Evolutionary conservation across 2,329 filamentous ascomycete species (phyloP), one percentile per base, ranked within the genome.

Genomic region (Ophidiomyces ophidiicola): DNA sequence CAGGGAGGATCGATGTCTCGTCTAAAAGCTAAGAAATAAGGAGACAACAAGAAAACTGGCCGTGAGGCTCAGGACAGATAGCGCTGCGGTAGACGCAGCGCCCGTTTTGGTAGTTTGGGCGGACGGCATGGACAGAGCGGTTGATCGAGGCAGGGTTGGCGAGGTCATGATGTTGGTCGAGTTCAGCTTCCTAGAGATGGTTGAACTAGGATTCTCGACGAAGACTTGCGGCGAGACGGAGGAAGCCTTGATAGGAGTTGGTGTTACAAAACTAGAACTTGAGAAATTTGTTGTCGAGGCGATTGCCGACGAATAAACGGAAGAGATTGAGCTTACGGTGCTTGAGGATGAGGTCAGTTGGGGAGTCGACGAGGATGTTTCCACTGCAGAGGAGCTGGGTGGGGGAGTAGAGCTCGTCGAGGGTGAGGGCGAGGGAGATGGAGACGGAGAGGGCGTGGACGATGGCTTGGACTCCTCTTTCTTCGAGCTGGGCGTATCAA

Each of bases 341-440:
- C 36, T 42, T 20, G 45, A 43, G 11, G 41, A 41, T 8, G 48
- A 39, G 6, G 47, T 47, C n/a, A 41, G 40, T n/a, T 35, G 21
- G 10, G 35, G 26, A 19, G 41, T 43, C 10, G 46, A 48, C 20
- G 37, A 54, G 49, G 49, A 48, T 25, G 56, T 45, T 8, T 44
- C 41, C 14, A 40, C 28, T 26, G 42, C 21, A 10, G 47, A 37
- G 6, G 45, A 43, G 11, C 35, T 37, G 18, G 41, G 53, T 52
- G 38, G 50, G 44, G 38, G 52, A 33, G 30, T 46, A 38, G 29
- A 31, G 29, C 36, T 36, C 10, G 39, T 30, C 12, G 42, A 15
- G n/a, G n/a, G n/a, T n/a, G n/a, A n/a, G n/a, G n/a, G n/a, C n/a
- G n/a, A n/a, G 8, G 34, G 29, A n/a, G n/a, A n/a, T 32, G 19